Evolutionary conservation across 176 grass and related monocot genomes (phyloP).

Genomic region (Themeda triandra): DNA sequence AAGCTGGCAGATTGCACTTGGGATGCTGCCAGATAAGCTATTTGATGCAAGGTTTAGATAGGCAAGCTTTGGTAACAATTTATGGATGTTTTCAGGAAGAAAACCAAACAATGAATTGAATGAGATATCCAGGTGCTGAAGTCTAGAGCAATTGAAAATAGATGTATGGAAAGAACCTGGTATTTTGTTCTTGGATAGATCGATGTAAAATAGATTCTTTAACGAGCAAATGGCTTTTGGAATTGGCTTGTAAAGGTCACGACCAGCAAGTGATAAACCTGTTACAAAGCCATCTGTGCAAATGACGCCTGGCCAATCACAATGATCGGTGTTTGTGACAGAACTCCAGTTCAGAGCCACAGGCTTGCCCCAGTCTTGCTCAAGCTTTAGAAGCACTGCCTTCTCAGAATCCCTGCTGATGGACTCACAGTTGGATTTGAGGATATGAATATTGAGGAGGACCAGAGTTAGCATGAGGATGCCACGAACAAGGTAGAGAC

Average conservation of each 20-base stretch:
- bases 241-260: not conserved
- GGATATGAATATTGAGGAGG: not conserved
- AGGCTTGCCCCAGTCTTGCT: not conserved
- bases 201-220: not conserved
- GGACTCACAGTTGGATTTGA: not conserved
- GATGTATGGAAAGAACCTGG: not conserved
- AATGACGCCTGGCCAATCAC: not conserved
- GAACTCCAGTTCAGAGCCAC: not conserved
- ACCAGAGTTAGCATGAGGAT: not conserved
- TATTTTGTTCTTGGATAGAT: not conserved
- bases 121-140: not conserved
- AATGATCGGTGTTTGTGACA: not conserved
- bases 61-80: not conserved
- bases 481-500: not conserved
- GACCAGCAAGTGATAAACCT: not conserved
- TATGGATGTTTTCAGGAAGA: not conserved
- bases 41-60: conserved; percentile 21
- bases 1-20: not conserved
- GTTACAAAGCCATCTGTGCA: not conserved
- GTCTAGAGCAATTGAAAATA: not conserved
- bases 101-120: not conserved
- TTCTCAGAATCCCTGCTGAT: not conserved
- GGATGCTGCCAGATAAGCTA: not conserved
- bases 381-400: not conserved
- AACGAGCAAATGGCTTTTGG: not conserved